Evolutionary conservation across 208 protist species (phyloP).

Genomic region (Cochliopodium minus): DNA sequence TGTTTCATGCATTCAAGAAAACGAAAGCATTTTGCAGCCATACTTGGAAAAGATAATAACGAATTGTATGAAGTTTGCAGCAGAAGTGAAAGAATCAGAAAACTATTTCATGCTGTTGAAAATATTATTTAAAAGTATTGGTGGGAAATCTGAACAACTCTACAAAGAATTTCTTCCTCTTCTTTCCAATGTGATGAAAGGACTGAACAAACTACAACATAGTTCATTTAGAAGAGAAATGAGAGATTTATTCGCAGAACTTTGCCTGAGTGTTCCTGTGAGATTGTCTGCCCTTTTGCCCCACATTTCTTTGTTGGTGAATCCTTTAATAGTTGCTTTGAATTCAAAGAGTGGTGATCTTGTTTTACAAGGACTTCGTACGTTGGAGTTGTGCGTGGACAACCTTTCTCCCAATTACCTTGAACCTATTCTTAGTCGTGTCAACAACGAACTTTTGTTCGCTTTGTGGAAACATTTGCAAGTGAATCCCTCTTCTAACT

Average conservation of each 20-base stretch:
- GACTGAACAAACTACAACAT: neutral
- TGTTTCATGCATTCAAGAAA: neutral
- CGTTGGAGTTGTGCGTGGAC: constrained; percentile 7
- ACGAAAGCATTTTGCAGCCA: neutral
- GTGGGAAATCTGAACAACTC: neutral
- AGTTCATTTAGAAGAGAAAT: neutral
- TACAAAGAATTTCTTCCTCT: neutral
- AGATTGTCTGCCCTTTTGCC: neutral
- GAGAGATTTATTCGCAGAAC: constrained; percentile 1
- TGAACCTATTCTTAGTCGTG: constrained; percentile 11
- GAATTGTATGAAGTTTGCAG: neutral
- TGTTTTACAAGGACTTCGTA: neutral
- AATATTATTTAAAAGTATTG: neutral
- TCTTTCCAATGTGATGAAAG: neutral
- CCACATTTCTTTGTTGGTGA: neutral
- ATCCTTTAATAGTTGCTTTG: constrained; percentile 7
- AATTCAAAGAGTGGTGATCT: neutral
- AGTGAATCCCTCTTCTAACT: too few species aligned
- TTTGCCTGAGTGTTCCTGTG: constrained; percentile 1
- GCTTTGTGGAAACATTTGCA: constrained; percentile 11
- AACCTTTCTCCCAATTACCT: neutral
- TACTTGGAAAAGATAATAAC: neutral
- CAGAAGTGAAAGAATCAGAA: neutral
- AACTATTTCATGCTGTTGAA: constrained; percentile 1
- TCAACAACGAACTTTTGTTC: constrained; percentile 2